These are phyloP conservation scores for Chenopodium quinoa DNA, from an alignment of 148 eudicot species.

Conservation along the genomic window DNA sequence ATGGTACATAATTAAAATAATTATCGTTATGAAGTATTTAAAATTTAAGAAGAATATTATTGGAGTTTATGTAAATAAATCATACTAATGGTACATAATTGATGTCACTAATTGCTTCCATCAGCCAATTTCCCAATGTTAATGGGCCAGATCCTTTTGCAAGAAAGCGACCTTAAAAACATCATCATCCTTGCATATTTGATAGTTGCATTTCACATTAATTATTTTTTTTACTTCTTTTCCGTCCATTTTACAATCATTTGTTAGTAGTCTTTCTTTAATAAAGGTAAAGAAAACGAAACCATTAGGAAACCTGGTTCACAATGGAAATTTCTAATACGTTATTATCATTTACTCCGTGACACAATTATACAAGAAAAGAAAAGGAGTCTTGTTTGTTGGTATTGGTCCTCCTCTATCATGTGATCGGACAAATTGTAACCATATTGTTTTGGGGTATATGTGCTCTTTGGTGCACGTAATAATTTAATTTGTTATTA, in stretches of 20 bases:
- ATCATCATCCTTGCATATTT: conserved; percentile 1
- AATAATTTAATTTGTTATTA: background rate
- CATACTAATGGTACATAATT: background rate
- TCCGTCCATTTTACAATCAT: conserved; percentile 2
- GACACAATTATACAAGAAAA: background rate
- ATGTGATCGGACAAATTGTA: background rate
- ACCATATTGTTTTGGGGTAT: background rate
- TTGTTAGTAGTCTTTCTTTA: background rate
- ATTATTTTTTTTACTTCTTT: background rate
- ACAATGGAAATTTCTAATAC: too few relatives aligned
- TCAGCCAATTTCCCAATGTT: conserved; percentile 11
- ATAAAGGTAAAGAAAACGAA: too few relatives aligned
- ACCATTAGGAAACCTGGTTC: too few relatives aligned
- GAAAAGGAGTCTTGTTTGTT: background rate
- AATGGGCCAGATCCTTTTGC: conserved; percentile 8
- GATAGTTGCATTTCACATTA: too few relatives aligned
- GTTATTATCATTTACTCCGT: too few relatives aligned
- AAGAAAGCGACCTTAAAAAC: conserved; percentile 13
- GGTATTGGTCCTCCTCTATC: background rate
- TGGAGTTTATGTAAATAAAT: background rate
- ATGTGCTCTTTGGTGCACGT: background rate
- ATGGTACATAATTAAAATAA: too few relatives aligned
- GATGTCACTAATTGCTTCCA: conserved; percentile 10
- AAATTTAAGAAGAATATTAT: background rate
- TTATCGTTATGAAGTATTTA: too few relatives aligned